Base-by-base conservation (phyloP, 305 asterid genomes). In the Euphrasia arctica region DNA sequence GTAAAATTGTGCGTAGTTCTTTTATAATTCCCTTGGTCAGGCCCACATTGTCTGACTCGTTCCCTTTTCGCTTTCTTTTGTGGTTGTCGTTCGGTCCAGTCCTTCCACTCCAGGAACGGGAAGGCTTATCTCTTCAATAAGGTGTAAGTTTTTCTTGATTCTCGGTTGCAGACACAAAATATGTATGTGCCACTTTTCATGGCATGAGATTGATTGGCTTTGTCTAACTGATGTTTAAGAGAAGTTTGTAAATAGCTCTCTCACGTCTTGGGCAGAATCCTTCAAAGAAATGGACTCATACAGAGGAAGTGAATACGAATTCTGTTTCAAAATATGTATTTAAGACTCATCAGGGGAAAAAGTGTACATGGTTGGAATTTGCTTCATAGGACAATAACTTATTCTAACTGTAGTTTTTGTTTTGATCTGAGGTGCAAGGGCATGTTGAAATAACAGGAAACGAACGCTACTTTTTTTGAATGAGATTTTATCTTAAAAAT, bases 81-180 rank as follows among this genome's bases (percentile, higher is more conserved):
- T 62, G 51, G 5, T 61, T 62, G 63, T 42, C 80, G 43, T 74
- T 77, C 82, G 74, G 68, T 74, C 58, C 88, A 91, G 95, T 58
- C 85, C 58, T 91, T 89, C 75, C 92, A 80, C 65, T 27, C 77
- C 83, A 76, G 78, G 76, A 75, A 76, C 51, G 95, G 95, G 75
- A 85, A 79, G 78, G 97, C 98, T 69, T 91, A 89, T 80, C 98
- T 91, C 85, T 83, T 91, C 81, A 67, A 75, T 60, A 85, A 89
- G 68, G 96, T 89, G 96, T 87, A 89, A 85, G 98, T 88, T 63
- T 75, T 80, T 70, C 79, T 73, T 74, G 60, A 63, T 59, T 65
- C 27, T n/a, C 4, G 13, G 15, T 64, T 73, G 59, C 58, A 60
- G 43, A 39, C 43, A 7, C 43, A 39, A 7, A 39, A 42, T 54